Percentiles rank a stretch among this genome's conserved stretches.
phyloP scores from a whole-genome alignment of 768 basidiomycete species.

The Suillus spraguei region DNA sequence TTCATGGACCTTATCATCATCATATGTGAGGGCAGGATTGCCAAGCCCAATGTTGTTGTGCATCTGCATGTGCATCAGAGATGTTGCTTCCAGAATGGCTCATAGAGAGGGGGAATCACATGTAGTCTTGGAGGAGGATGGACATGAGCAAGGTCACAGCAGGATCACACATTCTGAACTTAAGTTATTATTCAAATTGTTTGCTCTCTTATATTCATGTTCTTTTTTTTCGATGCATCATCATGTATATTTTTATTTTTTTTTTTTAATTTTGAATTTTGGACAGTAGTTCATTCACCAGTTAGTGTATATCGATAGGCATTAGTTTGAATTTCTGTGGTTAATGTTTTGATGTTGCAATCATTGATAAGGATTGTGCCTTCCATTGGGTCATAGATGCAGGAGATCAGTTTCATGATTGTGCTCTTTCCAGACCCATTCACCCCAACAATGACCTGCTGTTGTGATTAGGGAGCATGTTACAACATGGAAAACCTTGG shows the following conservation, averaged over 20 bases:
- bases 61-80: constrained; percentile 45
- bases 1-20: constrained; percentile 57
- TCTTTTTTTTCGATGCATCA: too few relatives aligned
- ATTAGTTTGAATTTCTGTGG: too few relatives aligned
- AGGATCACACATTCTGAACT: too few relatives aligned
- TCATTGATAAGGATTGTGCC: constrained; percentile 70
- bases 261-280: too few relatives aligned
- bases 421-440: constrained; percentile 86
- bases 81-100: constrained; percentile 25
- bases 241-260: too few relatives aligned
- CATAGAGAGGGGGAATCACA: constrained; percentile 76
- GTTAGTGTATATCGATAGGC: too few relatives aligned
- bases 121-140: constrained; percentile 82
- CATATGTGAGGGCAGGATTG: constrained; percentile 53
- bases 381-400: constrained; percentile 69
- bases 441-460: constrained; percentile 71
- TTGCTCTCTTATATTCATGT: too few relatives aligned
- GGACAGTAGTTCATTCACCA: too few relatives aligned
- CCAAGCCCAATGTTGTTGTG: constrained; percentile 79
- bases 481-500: too few relatives aligned
- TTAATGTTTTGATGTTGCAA: constrained; percentile 59
- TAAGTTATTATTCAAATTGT: too few relatives aligned
- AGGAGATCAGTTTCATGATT: constrained; percentile 69
- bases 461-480: not conserved
- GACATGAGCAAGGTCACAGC: constrained; percentile 61